Evolutionary conservation across 495 filamentous ascomycete species (phyloP), one percentile per base, ranked within the genome.

Genomic region (Tuber aestivum): DNA sequence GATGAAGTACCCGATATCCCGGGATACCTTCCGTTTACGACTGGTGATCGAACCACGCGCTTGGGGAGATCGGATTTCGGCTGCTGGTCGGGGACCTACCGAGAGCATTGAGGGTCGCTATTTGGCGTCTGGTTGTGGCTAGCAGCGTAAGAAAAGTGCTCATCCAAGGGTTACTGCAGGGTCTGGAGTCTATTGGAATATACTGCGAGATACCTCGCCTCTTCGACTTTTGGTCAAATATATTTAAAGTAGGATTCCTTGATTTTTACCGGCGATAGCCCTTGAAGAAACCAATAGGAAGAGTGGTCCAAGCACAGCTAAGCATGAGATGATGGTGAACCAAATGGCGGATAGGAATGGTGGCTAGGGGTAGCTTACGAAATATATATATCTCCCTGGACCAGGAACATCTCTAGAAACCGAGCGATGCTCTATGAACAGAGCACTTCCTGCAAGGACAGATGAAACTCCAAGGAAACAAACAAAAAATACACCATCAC

Each of bases 241-340:
- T n/a, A 12, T 23, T 21, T 9, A 56, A 56, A n/a, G 48, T 2
- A 56, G 9, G 12, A 56, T 12, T 12, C 48, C 48, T 21, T 56
- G 0, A 9, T n/a, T 56, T 0, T 56, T 0, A 12, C 23, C 6
- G 0, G 7, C 0, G 2, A n/a, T 12, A 8, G 23, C 23, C 21
- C 23, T 56, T n/a, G 8, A 9, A 3, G 48, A 56, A 48, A 0
- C 16, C 20, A 21, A 20, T 48, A 48, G 7, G 21, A n/a, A n/a
- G n/a, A n/a, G n/a, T n/a, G n/a, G 45, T 2, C 8, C 4, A 50
- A n/a, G 6, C 21, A 9, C 1, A n/a, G 8, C 45, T 50, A 7
- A 23, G 9, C 5, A 7, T 23, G 48, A 56, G 48, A 8, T 50
- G 21, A 12, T n/a, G 16, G 21, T 6, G 3, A 8, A 48, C 23